Base-by-base conservation (phyloP, 345 rosid species). In the Boechera divaricarpa region DNA sequence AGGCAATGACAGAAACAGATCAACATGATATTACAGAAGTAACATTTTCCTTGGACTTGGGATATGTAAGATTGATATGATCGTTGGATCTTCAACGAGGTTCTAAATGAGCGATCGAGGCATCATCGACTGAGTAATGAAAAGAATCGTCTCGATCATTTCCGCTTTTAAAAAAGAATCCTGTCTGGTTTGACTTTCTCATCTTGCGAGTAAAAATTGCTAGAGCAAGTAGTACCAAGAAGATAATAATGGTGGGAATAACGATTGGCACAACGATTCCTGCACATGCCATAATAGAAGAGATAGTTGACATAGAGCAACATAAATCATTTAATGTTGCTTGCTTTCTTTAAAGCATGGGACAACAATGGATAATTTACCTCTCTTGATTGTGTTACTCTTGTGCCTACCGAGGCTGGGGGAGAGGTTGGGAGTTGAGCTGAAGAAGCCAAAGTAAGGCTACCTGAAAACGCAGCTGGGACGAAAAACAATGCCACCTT, bases 341-440 rank as follows among this genome's bases (percentile, higher is more conserved):
- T 7, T n/a, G 21, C 15, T 13, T 29, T 47, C 1, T 47, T 69
- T 5, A 21, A 18, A 12, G 13, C 4, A 21, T 52, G 21, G 18
- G 35, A 6, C 1, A 48, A 12, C 32, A 51, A 2, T 10, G 24
- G 31, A 67, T 8, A 53, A 36, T 36, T 35, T 68, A 70, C 74
- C 66, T 70, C 52, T 57, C 33, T 70, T 29, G 66, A 44, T 42
- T 13, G 56, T 70, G 4, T 42, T 70, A 0, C 67, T 29, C 29
- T 0, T 57, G 28, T 28, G 15, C 16, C 16, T 16, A 16, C 16
- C 16, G 16, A 16, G 16, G 16, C 16, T 16, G 16, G 16, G 16
- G 16, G 16, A 16, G 16, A 16, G 16, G 16, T 16, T 16, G 16
- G 16, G 16, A 16, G 0, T 16, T 16, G 16, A 16, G 16, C 16